Evolutionary conservation across 768 basidiomycete species (phyloP), one percentile per base, ranked within the genome.

Genomic region (Cystoderma amianthinum): DNA sequence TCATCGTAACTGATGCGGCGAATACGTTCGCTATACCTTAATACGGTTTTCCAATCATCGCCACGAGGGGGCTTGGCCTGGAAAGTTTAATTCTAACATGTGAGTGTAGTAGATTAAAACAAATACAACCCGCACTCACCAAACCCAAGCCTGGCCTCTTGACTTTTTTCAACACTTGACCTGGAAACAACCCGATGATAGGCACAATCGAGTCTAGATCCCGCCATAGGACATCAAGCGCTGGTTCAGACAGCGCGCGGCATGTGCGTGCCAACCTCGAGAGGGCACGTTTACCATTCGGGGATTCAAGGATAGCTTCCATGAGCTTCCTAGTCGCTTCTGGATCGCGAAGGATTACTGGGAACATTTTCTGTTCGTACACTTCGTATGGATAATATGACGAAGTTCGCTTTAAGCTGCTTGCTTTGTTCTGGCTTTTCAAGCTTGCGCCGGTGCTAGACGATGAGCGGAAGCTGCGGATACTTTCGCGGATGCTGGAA

Each of bases 121-220:
- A n/a, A n/a, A n/a, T n/a, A n/a, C n/a, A n/a, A n/a, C n/a, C n/a
- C n/a, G n/a, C n/a, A 58, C 85, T 55, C 54, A 88, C 86, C 67
- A 89, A 67, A 56, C 86, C 86, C 46, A 86, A 62, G 38, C 84
- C 85, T 38, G 86, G 86, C 54, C 74, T 78, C 47, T 77, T 74
- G 43, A 78, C 68, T 59, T 78, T 84, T 62, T 78, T 84, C 61
- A 87, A 64, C 48, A 87, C 52, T 47, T 72, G 66, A 43, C 64
- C 67, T 11, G 86, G 86, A 56, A 89, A 88, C 41, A 87, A 56
- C 24, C 80, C 79, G 43, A 88, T 65, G 43, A 89, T 65, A 7
- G 86, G 86, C 35, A 78, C 61, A 44, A 88, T 65, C 10, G 82
- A 84, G 57, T 88, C 85, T 42, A 89, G 63, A 51, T 89, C 86